A percentile compares a stretch with the other conserved stretches of the same genome.
phyloP scores from a whole-genome alignment of 2,329 filamentous ascomycete genomes.

The Rhynchosporium agropyri region DNA sequence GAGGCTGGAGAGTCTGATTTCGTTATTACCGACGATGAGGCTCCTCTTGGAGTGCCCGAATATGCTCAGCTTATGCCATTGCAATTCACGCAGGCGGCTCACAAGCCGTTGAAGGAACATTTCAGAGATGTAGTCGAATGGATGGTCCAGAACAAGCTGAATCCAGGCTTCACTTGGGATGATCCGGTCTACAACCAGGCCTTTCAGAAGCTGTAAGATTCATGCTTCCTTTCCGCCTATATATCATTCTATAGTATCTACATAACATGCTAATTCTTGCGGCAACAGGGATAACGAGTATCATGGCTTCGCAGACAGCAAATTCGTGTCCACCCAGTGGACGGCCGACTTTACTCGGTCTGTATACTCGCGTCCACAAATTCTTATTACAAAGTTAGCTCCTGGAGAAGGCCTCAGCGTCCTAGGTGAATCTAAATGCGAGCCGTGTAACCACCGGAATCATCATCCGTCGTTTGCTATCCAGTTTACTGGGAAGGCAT shows the following conservation, averaged over 20 bases:
- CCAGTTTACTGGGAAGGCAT: slow-evolving; percentile 65
- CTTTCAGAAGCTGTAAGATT: slow-evolving; percentile 61
- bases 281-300: slow-evolving; percentile 61
- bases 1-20: slow-evolving; percentile 54
- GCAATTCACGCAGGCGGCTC: slow-evolving; percentile 66
- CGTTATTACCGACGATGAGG: slow-evolving; percentile 63
- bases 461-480: slow-evolving; percentile 70
- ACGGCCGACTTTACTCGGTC: slow-evolving; percentile 65
- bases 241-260: neutral
- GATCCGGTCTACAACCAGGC: slow-evolving; percentile 68
- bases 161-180: slow-evolving; percentile 66
- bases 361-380: slow-evolving; percentile 65
- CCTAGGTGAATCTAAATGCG: slow-evolving; percentile 46
- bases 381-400: slow-evolving; percentile 41
- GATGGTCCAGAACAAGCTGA: slow-evolving; percentile 79
- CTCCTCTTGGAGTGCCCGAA: slow-evolving; percentile 58
- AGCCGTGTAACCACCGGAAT: slow-evolving; percentile 65
- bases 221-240: neutral
- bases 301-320: slow-evolving; percentile 66
- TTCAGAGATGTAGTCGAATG: slow-evolving; percentile 77
- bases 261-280: neutral
- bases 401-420: slow-evolving; percentile 49
- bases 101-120: slow-evolving; percentile 69
- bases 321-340: slow-evolving; percentile 74
- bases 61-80: slow-evolving; percentile 59